phyloP scores from a whole-genome alignment of 148 eudicot genomes.

The Chenopodium suecicum region DNA sequence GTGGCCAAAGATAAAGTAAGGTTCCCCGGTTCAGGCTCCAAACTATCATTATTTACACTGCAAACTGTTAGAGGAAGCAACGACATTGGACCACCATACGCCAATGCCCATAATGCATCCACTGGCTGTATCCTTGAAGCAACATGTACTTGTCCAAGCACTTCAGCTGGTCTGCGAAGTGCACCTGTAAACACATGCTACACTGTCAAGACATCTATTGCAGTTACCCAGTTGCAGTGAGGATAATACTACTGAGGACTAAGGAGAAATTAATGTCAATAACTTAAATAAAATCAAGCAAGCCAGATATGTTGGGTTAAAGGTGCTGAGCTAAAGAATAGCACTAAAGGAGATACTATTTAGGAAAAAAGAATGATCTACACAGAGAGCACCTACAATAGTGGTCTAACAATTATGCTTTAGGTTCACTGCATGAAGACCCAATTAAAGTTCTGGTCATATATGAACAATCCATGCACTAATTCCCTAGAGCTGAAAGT shows the following conservation, averaged over 20 bases:
- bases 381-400: neutral
- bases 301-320: neutral
- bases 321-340: neutral
- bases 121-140: slow-evolving; percentile 89
- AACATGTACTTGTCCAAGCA: slow-evolving; percentile 97
- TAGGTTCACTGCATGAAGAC: slow-evolving; percentile 4
- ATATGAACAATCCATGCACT: neutral
- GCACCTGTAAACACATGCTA: slow-evolving; percentile 47
- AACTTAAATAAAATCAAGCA: neutral
- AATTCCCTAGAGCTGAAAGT: neutral
- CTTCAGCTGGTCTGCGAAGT: slow-evolving; percentile 93
- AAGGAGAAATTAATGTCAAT: neutral
- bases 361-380: neutral
- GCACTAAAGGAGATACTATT: neutral
- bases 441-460: neutral
- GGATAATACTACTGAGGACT: neutral
- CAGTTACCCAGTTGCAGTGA: neutral
- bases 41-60: slow-evolving; percentile 61
- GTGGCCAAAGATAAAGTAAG: slow-evolving; percentile 61
- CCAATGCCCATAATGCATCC: slow-evolving; percentile 96
- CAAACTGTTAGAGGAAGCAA: slow-evolving; percentile 86
- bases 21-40: slow-evolving; percentile 75
- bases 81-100: slow-evolving; percentile 94
- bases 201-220: neutral
- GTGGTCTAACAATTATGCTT: slow-evolving; percentile 1